These are phyloP conservation scores for Testicularia cyperi DNA, from an alignment of 1,284 basidiomycete genomes.

Conservation along the genomic window DNA sequence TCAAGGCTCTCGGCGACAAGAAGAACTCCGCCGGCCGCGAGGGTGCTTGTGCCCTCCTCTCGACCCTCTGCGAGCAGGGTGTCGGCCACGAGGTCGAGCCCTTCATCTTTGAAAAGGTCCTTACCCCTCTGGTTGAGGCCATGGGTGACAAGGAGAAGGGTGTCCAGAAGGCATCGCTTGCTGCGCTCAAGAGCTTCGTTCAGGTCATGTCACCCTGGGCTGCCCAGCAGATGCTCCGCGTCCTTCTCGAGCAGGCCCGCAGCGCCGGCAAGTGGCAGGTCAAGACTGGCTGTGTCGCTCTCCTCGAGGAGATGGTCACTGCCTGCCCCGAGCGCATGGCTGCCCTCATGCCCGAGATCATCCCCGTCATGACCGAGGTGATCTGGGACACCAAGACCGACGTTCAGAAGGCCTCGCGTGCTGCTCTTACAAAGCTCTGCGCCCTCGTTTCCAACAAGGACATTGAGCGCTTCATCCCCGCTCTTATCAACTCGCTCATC, in stretches of 20 bases:
- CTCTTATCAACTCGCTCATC: conserved; percentile 93
- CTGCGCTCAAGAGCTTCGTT: conserved; percentile 78
- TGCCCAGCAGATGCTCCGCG: conserved; percentile 78
- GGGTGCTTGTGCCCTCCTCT: conserved; percentile 69
- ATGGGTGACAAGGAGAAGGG: conserved; percentile 90
- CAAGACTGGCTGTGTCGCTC: conserved; percentile 83
- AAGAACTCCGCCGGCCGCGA: conserved; percentile 74
- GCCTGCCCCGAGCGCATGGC: conserved; percentile 83
- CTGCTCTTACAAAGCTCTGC: conserved; percentile 77
- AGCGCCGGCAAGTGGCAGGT: conserved; percentile 99
- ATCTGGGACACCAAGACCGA: conserved; percentile 99
- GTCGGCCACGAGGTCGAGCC: conserved; percentile 85
- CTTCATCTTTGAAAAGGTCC: conserved; percentile 80
- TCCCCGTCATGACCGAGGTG: conserved; percentile 90
- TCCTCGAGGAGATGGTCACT: conserved; percentile 86
- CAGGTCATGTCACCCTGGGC: conserved; percentile 89
- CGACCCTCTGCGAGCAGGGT: conserved; percentile 72
- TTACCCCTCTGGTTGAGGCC: conserved; percentile 81
- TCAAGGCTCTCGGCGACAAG: conserved; percentile 71
- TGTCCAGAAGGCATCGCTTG: conserved; percentile 79
- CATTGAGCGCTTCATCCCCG: conserved; percentile 77
- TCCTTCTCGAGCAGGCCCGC: conserved; percentile 90
- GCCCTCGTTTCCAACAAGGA: conserved; percentile 91
- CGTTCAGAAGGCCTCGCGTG: conserved; percentile 97
- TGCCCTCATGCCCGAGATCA: conserved; percentile 90